phyloP scores from a whole-genome alignment of 2,329 filamentous ascomycete genomes.

The Colletotrichum cuscutae region DNA sequence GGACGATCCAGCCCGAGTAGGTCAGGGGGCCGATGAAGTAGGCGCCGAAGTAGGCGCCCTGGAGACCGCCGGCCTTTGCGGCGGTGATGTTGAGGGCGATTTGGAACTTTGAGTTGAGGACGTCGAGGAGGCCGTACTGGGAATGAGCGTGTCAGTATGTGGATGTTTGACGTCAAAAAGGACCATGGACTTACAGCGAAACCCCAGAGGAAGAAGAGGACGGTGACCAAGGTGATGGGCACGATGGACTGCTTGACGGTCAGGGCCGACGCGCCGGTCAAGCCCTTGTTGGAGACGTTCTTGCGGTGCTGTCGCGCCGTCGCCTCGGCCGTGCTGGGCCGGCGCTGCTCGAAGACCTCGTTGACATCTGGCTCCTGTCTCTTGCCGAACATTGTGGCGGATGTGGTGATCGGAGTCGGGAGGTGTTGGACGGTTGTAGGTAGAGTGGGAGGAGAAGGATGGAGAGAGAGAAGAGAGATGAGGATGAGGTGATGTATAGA shows the following conservation, averaged over 20 bases:
- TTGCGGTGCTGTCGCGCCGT: slow-evolving; percentile 31
- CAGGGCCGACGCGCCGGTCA: slow-evolving; percentile 50
- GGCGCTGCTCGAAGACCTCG: slow-evolving; percentile 37
- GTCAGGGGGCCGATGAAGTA: slow-evolving; percentile 51
- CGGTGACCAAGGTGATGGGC: slow-evolving; percentile 68
- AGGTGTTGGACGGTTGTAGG: background rate
- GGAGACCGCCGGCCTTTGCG: slow-evolving; percentile 57
- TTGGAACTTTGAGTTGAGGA: slow-evolving; percentile 63
- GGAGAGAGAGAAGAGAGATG: background rate
- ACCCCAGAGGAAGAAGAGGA: slow-evolving; percentile 64
- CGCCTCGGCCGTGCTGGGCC: slow-evolving; percentile 36
- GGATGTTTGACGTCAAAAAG: too few species aligned
- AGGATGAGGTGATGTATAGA: too few species aligned
- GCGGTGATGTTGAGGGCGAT: slow-evolving; percentile 54
- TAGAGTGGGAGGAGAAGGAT: background rate
- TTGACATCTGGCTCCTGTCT: slow-evolving; percentile 36
- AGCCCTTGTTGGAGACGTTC: slow-evolving; percentile 37
- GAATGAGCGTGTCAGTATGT: background rate
- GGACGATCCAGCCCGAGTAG: slow-evolving; percentile 63
- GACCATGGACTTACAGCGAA: slow-evolving; percentile 43
- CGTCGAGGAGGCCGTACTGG: slow-evolving; percentile 39
- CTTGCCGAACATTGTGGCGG: slow-evolving; percentile 37
- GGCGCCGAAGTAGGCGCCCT: slow-evolving; percentile 62
- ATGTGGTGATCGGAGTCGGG: background rate
- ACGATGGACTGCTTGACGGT: slow-evolving; percentile 74